Evolutionary conservation across 148 eudicot species (phyloP).

Genomic region (Agrostemma githago): DNA sequence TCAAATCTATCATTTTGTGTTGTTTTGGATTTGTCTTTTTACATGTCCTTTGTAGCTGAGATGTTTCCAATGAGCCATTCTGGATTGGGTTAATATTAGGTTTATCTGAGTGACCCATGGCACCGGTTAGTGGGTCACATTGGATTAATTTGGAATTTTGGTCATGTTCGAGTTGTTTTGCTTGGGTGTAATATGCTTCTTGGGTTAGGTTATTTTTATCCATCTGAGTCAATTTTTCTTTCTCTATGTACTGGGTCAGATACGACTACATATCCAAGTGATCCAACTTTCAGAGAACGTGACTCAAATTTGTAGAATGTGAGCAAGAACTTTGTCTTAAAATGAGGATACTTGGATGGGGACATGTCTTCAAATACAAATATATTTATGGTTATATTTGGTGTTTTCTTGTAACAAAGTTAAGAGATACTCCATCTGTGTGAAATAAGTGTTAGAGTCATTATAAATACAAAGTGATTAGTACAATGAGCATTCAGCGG

Average conservation of each 20-base stretch:
- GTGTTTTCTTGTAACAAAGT: no score
- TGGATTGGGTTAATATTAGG: no score
- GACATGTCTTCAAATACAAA: not conserved
- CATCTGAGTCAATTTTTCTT: not conserved
- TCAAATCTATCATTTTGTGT: not conserved
- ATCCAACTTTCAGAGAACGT: not conserved
- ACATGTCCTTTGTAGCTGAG: not conserved
- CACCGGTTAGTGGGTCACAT: no score
- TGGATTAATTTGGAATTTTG: not conserved
- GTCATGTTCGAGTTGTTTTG: not conserved
- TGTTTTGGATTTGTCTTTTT: not conserved
- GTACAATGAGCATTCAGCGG: not conserved
- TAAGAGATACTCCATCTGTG: not conserved
- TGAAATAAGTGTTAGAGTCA: not conserved
- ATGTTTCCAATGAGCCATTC: not conserved
- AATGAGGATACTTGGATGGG: not conserved
- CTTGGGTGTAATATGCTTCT: not conserved
- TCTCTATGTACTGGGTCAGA: not conserved
- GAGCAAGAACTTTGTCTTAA: not conserved
- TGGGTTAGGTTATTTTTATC: not conserved
- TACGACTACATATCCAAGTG: not conserved
- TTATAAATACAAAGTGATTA: no score
- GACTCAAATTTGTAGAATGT: not conserved
- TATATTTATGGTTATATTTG: no score
- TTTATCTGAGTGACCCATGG: no score